Conservation (phyloP, 2,329 filamentous ascomycete genomes). For the Cladophialophora bantiana region DNA sequence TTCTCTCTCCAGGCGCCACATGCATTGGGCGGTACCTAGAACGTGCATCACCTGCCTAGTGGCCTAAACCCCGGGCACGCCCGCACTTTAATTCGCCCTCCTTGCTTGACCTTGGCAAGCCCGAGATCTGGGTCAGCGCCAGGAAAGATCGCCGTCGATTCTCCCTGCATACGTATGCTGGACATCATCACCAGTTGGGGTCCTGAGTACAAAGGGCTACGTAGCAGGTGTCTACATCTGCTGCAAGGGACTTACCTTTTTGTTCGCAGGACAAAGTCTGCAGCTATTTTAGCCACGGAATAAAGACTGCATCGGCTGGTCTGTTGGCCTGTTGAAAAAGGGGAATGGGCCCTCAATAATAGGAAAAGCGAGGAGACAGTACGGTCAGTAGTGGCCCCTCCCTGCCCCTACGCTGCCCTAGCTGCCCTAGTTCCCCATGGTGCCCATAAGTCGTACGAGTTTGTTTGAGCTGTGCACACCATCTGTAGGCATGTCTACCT, state of each 20-base stretch:
- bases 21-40: background rate
- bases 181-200: background rate
- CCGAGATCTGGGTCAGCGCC: conserved; percentile 2
- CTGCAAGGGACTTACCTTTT: background rate
- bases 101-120: background rate
- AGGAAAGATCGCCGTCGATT: background rate
- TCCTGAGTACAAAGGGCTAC: no score
- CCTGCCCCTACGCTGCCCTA: no score
- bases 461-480: background rate
- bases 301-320: background rate
- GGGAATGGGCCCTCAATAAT: background rate
- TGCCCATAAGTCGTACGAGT: background rate
- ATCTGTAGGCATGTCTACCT: background rate
- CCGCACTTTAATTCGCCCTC: conserved; percentile 9
- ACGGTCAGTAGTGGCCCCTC: background rate
- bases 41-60: conserved; percentile 1
- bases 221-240: background rate
- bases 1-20: conserved; percentile 14
- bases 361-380: conserved; percentile 1
- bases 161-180: conserved; percentile 4
- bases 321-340: background rate
- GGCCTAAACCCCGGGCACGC: conserved; percentile 13
- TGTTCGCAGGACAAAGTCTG: background rate
- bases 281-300: background rate
- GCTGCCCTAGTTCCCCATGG: no score